A percentile compares a stretch with the other conserved stretches of the same genome.
phyloP scores from a whole-genome alignment of 1,284 basidiomycete species.

The Melampsora medusae region DNA sequence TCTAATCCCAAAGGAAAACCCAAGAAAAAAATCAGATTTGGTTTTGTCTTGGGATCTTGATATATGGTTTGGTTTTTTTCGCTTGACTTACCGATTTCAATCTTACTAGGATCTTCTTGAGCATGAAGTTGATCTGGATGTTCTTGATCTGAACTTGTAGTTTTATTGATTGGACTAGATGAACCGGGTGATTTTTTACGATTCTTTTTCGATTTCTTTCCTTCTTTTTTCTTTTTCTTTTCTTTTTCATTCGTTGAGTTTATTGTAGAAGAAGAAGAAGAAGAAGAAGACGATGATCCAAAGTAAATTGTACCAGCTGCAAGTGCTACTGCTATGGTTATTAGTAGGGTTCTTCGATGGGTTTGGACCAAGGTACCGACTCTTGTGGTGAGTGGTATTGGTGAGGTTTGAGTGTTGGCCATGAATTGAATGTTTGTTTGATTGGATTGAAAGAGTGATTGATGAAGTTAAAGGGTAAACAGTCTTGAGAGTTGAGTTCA shows the following conservation, averaged over 20 bases:
- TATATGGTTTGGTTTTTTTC: background rate
- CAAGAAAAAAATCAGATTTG: background rate
- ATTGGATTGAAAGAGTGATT: too few relatives aligned
- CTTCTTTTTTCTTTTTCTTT: constrained; percentile 23
- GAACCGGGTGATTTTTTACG: constrained; percentile 8
- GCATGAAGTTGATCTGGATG: background rate
- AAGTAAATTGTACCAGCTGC: constrained; percentile 42
- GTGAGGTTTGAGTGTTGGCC: background rate
- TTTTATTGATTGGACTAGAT: background rate
- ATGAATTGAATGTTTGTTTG: background rate
- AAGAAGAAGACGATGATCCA: constrained; percentile 7
- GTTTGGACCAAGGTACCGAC: constrained; percentile 13
- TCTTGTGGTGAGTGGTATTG: background rate
- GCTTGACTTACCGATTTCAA: background rate
- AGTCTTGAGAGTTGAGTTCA: too few relatives aligned
- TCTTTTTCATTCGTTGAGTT: constrained; percentile 14
- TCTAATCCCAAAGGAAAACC: background rate
- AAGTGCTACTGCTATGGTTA: constrained; percentile 34
- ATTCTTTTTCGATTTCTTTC: constrained; percentile 40
- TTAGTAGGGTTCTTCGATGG: constrained; percentile 16
- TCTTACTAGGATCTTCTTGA: background rate
- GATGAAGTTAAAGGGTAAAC: too few relatives aligned
- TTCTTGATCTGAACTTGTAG: background rate
- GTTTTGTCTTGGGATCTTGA: background rate
- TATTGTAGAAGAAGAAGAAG: background rate